Base-by-base conservation (phyloP, 2,329 filamentous ascomycete genomes). In the Xylariaceae sp. region DNA sequence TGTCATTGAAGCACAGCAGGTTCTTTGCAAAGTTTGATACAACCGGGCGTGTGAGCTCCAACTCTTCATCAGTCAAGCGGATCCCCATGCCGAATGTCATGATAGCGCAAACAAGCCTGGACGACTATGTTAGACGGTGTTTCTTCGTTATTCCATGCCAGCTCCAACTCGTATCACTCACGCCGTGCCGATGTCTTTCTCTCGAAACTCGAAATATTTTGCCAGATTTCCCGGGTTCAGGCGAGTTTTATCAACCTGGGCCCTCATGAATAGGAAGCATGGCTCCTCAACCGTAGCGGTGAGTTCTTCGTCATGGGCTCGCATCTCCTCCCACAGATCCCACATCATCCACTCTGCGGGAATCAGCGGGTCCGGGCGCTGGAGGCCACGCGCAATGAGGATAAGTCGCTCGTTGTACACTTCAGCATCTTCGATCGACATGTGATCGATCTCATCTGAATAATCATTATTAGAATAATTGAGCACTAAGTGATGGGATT, bases 351-450 rank as follows among this genome's bases (percentile, higher is more conserved):
- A 14, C 34, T 38, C 13, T 5, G 34, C 34, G 16, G 34, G 34
- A 16, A 16, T 16, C 13, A 14, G 13, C 13, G 34, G 34, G 34
- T 38, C 34, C 13, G 34, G 34, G 16, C 13, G 34, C 16, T 16
- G 34, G 34, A 16, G 13, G 5, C 34, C 34, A 13, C 16, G 13
- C 13, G 34, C 34, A 38, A 13, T 38, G 13, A 14, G 13, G 10
- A 38, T 42, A 10, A 48, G n/a, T 12, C 19, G 28, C 7, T 33
- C 9, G 36, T 48, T 48, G 19, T 41, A 42, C 36, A 7, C 46
- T 17, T 31, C 46, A 6, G 34, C 46, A 16, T 48, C 46, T 19
- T 41, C 36, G 36, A 48, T 28, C 13, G 34, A 41, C 46, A 48
- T 38, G 9, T 38, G 34, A 16, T 38, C 34, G 5, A 48, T 10